These are phyloP conservation scores for Apiotrichum sp. DNA, from an alignment of 1,284 basidiomycete species.

Conservation along the genomic window DNA sequence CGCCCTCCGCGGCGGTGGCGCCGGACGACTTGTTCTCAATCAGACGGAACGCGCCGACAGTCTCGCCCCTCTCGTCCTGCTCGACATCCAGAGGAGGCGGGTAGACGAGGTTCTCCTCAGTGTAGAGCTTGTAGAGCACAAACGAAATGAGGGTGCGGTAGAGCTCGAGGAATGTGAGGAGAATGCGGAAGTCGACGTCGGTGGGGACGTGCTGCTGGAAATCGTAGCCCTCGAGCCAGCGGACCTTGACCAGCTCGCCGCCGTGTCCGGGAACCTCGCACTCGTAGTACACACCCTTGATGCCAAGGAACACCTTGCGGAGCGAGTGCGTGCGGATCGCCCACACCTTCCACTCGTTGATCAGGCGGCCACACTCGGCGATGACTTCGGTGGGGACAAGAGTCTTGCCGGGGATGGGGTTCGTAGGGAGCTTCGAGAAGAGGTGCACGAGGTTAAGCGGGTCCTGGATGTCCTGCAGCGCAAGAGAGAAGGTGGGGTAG, in stretches of 20 bases:
- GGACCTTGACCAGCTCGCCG: slow-evolving; percentile 71
- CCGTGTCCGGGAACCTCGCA: slow-evolving; percentile 66
- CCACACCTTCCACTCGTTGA: slow-evolving; percentile 84
- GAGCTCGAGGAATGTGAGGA: slow-evolving; percentile 94
- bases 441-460: slow-evolving; percentile 92
- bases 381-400: slow-evolving; percentile 78
- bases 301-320: slow-evolving; percentile 89
- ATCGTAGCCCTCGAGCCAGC: slow-evolving; percentile 97
- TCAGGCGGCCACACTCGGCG: slow-evolving; percentile 82
- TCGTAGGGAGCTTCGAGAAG: slow-evolving; percentile 82
- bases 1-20: slow-evolving; percentile 30
- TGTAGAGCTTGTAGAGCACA: slow-evolving; percentile 94
- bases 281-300: slow-evolving; percentile 99
- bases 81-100: slow-evolving; percentile 81
- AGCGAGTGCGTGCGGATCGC: slow-evolving; percentile 82
- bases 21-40: slow-evolving; percentile 53
- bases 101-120: slow-evolving; percentile 88
- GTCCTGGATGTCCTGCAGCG: slow-evolving; percentile 93
- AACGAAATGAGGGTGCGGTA: slow-evolving; percentile 97
- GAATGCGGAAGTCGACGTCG: slow-evolving; percentile 96
- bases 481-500: slow-evolving; percentile 95
- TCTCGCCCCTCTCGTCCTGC: slow-evolving; percentile 82
- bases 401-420: slow-evolving; percentile 53
- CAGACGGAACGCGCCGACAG: slow-evolving; percentile 83
- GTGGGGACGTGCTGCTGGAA: slow-evolving; percentile 94